phyloP scores from a whole-genome alignment of 2,329 filamentous ascomycete genomes.

The Canariomyces notabilis region DNA sequence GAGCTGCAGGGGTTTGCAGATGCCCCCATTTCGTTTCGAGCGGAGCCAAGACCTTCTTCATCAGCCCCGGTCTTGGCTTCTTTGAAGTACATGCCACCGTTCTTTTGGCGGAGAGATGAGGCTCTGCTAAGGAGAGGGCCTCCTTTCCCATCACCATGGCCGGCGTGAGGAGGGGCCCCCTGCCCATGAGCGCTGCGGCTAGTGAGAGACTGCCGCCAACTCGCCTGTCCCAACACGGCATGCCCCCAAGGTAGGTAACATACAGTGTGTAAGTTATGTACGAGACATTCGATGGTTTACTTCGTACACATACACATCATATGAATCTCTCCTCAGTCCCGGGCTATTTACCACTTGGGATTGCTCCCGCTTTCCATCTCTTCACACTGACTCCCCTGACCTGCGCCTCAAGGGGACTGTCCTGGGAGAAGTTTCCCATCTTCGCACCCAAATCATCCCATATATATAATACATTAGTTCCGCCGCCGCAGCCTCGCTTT shows the following conservation, averaged over 20 bases:
- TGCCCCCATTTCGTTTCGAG: background rate
- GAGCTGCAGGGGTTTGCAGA: background rate
- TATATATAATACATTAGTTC: slow-evolving; percentile 9
- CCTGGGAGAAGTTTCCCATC: too few relatives aligned
- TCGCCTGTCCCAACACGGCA: background rate
- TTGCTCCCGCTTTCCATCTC: background rate
- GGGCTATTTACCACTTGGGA: background rate
- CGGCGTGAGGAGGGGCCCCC: background rate
- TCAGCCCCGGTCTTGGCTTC: slow-evolving; percentile 2
- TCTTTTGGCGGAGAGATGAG: slow-evolving; percentile 3
- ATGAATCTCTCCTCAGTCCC: background rate
- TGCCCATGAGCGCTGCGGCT: background rate
- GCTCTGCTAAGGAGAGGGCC: background rate
- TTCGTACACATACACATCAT: too few relatives aligned
- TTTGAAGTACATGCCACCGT: background rate
- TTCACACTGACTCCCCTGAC: background rate
- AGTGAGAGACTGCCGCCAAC: background rate
- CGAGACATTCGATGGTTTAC: too few relatives aligned
- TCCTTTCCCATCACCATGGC: background rate
- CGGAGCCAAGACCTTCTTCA: background rate
- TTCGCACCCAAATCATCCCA: background rate
- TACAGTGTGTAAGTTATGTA: too few relatives aligned
- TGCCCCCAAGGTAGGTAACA: background rate
- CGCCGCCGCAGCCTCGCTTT: slow-evolving; percentile 5
- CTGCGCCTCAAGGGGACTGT: background rate